phyloP scores from a whole-genome alignment of 2,329 filamentous ascomycete species.

The Microcyclospora pomicola region DNA sequence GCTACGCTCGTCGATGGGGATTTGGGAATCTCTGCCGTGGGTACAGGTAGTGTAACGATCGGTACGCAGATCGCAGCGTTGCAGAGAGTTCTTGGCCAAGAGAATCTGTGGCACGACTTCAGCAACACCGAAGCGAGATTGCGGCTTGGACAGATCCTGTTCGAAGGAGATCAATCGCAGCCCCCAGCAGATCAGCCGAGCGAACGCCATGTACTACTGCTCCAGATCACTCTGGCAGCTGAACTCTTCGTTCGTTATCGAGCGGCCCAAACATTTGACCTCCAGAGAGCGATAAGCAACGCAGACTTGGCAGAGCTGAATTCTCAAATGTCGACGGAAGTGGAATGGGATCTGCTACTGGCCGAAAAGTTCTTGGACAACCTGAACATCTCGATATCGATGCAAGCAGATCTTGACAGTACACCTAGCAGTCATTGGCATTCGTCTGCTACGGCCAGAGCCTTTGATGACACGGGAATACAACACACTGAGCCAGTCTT shows the following conservation, averaged over 20 bases:
- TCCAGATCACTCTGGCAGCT: slow-evolving; percentile 41
- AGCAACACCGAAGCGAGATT: slow-evolving; percentile 33
- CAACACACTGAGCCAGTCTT: slow-evolving; percentile 18
- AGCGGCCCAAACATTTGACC: slow-evolving; percentile 1
- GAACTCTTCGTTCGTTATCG: slow-evolving; percentile 42
- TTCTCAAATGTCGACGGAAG: slow-evolving; percentile 28
- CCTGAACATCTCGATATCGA: slow-evolving; percentile 25
- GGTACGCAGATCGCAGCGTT: slow-evolving; percentile 34
- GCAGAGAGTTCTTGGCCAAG: slow-evolving; percentile 27
- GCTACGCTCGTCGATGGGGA: slow-evolving; percentile 12
- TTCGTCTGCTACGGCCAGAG: slow-evolving; percentile 14
- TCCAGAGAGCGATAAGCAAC: slow-evolving; percentile 16
- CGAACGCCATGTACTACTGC: slow-evolving; percentile 39
- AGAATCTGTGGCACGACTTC: slow-evolving; percentile 35
- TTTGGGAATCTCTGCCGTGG: slow-evolving; percentile 4
- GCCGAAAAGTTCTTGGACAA: slow-evolving; percentile 40
- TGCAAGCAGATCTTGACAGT: neutral
- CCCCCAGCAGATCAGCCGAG: slow-evolving; percentile 19
- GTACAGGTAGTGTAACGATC: slow-evolving; percentile 13
- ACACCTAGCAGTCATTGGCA: slow-evolving; percentile 1
- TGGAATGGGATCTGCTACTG: slow-evolving; percentile 43
- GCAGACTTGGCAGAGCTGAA: slow-evolving; percentile 25
- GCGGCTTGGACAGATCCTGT: slow-evolving; percentile 33
- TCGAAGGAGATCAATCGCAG: slow-evolving; percentile 20
- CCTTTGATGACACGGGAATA: slow-evolving; percentile 6